phyloP scores from a whole-genome alignment of 495 filamentous ascomycete genomes.

The Glonium stellatum region DNA sequence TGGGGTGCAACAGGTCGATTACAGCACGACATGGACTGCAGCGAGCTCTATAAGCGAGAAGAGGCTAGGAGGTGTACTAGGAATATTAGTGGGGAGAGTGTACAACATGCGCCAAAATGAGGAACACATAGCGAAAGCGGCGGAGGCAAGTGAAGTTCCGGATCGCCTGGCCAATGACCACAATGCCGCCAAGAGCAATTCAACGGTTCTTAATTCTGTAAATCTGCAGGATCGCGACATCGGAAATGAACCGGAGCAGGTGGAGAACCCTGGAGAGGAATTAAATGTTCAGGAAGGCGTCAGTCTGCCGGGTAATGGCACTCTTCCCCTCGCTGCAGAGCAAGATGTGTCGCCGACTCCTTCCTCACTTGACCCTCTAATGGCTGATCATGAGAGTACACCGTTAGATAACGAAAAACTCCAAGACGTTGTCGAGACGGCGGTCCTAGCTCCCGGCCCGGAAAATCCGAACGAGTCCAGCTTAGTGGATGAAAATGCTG shows the following conservation, averaged over 20 bases:
- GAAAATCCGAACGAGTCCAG: not conserved
- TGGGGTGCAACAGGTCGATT: conserved; percentile 52
- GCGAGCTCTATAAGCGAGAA: conserved; percentile 33
- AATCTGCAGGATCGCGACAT: conserved; percentile 9
- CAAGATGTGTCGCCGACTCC: not conserved
- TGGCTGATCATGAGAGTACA: not conserved
- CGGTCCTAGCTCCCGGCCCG: too few relatives aligned
- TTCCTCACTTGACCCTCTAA: not conserved
- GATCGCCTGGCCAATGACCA: not conserved
- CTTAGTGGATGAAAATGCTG: not conserved
- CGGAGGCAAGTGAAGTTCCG: conserved; percentile 3
- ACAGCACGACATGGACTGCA: conserved; percentile 31
- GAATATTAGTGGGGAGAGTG: conserved; percentile 60
- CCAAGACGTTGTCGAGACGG: not conserved
- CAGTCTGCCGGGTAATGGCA: conserved; percentile 7
- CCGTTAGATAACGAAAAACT: not conserved
- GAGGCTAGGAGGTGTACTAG: conserved; percentile 63
- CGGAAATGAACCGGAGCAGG: conserved; percentile 3
- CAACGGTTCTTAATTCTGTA: not conserved
- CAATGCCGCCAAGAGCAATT: not conserved
- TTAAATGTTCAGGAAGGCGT: conserved; percentile 12
- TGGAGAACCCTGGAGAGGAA: conserved; percentile 7
- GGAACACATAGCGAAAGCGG: not conserved
- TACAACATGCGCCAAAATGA: conserved; percentile 51
- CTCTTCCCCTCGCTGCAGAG: not conserved